Base-by-base conservation (phyloP, 2,329 filamentous ascomycete genomes). In the Verruconis gallopava region DNA sequence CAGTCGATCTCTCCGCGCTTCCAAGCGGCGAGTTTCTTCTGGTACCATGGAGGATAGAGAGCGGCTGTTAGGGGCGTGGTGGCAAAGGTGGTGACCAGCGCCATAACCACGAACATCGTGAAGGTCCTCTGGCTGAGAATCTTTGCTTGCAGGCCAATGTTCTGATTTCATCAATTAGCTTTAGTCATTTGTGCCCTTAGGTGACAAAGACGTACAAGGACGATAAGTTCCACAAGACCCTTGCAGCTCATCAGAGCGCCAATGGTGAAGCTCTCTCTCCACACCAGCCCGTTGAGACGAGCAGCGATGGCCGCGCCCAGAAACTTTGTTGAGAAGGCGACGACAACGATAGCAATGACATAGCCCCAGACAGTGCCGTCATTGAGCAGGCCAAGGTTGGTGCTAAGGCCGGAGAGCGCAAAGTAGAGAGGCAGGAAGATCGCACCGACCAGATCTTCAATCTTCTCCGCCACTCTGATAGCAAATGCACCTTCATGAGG, bases 171-270 rank as follows among this genome's bases (percentile, higher is more conserved):
- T 30, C 25, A 25, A 20, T 34, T 46, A 39, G 25, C 11, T 20
- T 44, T 9, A 18, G 21, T 15, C 14, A 19, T 12, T 11, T 5
- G 37, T 35, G 11, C 5, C 14, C 34, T 5, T 38, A 22, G 30
- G 17, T 22, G 39, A 9, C 34, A 15, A 28, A 14, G 11, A 53
- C 77, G 63, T 68, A 88, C 84, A 59, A 93, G 60, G n/a, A 95
- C 88, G 57, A 96, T 95, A 40, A 96, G 66, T 59, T 95, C 88
- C 1, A 95, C 88, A 6, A 96, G 69, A 53, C 89, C 89, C 60
- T 96, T 96, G 61, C 89, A 96, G 62, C 85, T 93, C 89, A 96
- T 96, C 52, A 95, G 63, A 13, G 80, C 77, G 12, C 89, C 89
- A 50, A 96, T 91, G 1, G 85, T 77, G 21, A 93, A 74, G 44